A percentile compares a stretch with the other conserved stretches of the same genome.
phyloP scores from a whole-genome alignment of 352 stramenopile species.

The Globisporangium takayamanum region DNA sequence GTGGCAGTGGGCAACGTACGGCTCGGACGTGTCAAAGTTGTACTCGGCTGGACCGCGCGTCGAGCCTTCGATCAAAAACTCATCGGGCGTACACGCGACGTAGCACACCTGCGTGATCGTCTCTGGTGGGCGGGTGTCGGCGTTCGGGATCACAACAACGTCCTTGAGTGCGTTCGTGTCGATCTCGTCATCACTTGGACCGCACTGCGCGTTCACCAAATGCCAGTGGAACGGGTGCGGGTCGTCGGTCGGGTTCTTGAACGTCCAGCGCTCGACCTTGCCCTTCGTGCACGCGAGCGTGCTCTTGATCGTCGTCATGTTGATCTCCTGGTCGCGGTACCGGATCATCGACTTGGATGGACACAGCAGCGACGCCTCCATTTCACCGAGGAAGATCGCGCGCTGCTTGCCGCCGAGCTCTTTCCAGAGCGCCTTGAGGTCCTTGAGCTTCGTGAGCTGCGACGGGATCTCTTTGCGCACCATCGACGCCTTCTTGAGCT shows the following conservation, averaged over 20 bases:
- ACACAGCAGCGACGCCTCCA: constrained; percentile 36
- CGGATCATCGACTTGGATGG: constrained; percentile 37
- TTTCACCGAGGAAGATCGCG: constrained; percentile 46
- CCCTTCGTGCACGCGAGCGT: constrained; percentile 55
- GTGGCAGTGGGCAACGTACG: constrained; percentile 73
- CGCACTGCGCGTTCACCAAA: constrained; percentile 66
- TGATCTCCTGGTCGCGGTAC: constrained; percentile 47
- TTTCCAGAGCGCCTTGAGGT: constrained; percentile 46
- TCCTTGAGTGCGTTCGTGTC: constrained; percentile 65
- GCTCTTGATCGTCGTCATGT: constrained; percentile 39
- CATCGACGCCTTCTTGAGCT: constrained; percentile 36
- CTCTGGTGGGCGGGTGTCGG: constrained; percentile 23
- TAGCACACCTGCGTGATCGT: constrained; percentile 68
- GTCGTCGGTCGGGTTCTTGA: constrained; percentile 73
- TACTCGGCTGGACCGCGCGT: constrained; percentile 46
- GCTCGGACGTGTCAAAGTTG: constrained; percentile 64
- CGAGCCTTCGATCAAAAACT: constrained; percentile 52
- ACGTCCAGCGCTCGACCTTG: constrained; percentile 75
- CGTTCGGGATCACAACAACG: constrained; percentile 70
- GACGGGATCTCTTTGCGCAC: constrained; percentile 26
- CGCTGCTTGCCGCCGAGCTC: constrained; percentile 44
- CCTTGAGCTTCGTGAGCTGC: constrained; percentile 36
- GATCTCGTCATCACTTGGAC: constrained; percentile 52
- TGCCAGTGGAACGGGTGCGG: constrained; percentile 77
- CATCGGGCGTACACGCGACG: constrained; percentile 61